These are phyloP conservation scores for Plenodomus lindquistii DNA, from an alignment of 2,329 filamentous ascomycete species.

Conservation along the genomic window DNA sequence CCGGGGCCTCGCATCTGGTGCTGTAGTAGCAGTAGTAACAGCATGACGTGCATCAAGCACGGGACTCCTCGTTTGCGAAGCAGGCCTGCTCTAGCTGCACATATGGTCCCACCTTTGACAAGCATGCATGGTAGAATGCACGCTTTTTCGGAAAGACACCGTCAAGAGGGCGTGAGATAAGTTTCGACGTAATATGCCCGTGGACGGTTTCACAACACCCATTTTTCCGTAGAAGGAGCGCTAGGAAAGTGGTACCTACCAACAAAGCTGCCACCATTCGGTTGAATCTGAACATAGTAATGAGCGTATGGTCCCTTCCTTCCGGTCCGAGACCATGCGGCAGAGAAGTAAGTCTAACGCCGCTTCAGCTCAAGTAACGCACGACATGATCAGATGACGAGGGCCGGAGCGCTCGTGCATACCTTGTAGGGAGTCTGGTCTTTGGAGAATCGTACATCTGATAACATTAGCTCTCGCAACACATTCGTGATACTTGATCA, in stretches of 20 bases:
- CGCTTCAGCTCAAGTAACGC: constrained; percentile 22
- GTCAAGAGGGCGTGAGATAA: not conserved
- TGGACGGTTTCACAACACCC: not conserved
- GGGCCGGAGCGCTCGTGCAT: constrained; percentile 7
- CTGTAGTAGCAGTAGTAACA: constrained; percentile 6
- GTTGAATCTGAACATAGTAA: constrained; percentile 86
- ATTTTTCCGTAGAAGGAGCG: not conserved
- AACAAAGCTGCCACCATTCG: constrained; percentile 67
- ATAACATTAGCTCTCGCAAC: constrained; percentile 1
- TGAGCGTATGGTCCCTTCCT: constrained; percentile 69
- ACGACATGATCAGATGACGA: not conserved
- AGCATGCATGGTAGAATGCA: constrained; percentile 1
- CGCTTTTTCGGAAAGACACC: not conserved
- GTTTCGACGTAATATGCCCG: not conserved
- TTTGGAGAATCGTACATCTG: constrained; percentile 79
- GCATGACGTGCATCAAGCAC: constrained; percentile 3
- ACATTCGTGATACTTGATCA: not conserved
- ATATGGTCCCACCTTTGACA: constrained; percentile 6
- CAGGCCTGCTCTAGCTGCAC: constrained; percentile 2
- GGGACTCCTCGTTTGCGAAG: not conserved
- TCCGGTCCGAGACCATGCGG: constrained; percentile 84
- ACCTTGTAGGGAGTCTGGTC: constrained; percentile 90
- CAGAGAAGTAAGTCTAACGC: constrained; percentile 74
- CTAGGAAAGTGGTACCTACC: constrained; percentile 55
- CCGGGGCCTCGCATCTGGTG: constrained; percentile 3